Evolutionary conservation across 805 yeast species (phyloP), one percentile per base, ranked within the genome.

Genomic region (Starmera amethionina): DNA sequence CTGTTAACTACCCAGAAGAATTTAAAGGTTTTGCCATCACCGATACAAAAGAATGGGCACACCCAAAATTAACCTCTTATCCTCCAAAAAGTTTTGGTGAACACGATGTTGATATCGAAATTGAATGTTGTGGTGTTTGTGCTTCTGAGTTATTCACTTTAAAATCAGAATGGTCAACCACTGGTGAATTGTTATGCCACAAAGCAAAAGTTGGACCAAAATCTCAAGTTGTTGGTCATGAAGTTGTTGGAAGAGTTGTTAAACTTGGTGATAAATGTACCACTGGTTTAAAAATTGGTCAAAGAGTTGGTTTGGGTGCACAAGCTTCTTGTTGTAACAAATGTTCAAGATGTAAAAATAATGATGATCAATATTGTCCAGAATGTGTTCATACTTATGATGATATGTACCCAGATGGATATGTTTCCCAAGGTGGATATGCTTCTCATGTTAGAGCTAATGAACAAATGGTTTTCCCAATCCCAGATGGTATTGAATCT

Each of bases 241-340:
- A 80, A 56, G 69, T 80, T 46, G 62, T 79, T 35, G 86, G 86
- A 34, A 64, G 56, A 31, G 80, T 79, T 25, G 65, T 73, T 15
- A 68, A 64, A 31, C 65, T 81, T 33, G 95, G 93, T 40, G 49
- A 66, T n/a, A 63, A 71, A 30, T 76, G 82, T 47, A 58, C 60
- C 9, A 49, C 56, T 11, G 62, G 65, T 45, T 40, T 68, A 60
- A 63, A 73, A 68, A 55, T 79, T 15, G 95, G 94, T 41, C 80
- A 85, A 48, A 68, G 86, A 47, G 93, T 82, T 25, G 95, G 90
- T 40, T 71, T 82, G 37, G 95, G 95, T 50, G 90, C 93, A 19
- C 79, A 75, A 53, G 65, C 70, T 22, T 64, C 62, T 42, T 65
- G 82, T 32, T 84, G 94, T 64, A 59, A 68, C 41, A 62, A 72